phyloP scores from a whole-genome alignment of 371 early-diverging fungal species.

The Mortierella sp. region DNA sequence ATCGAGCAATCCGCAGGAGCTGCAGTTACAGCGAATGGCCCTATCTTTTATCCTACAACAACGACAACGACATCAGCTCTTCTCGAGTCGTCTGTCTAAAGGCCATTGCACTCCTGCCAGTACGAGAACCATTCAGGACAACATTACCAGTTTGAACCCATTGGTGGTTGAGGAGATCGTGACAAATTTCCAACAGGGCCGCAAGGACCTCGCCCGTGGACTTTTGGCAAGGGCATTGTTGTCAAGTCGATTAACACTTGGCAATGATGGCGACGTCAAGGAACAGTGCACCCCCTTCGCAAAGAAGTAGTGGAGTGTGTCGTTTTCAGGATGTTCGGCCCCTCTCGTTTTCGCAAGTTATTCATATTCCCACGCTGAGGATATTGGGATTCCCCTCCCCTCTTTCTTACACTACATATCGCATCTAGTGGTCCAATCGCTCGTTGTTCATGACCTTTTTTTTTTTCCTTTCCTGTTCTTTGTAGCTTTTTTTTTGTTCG shows the following conservation, averaged over 20 bases:
- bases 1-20: slow-evolving; percentile 53
- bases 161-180: slow-evolving; percentile 49
- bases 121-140: slow-evolving; percentile 43
- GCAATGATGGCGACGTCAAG: slow-evolving; percentile 18
- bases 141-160: slow-evolving; percentile 48
- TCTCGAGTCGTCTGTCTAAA: slow-evolving; percentile 30
- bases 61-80: slow-evolving; percentile 10
- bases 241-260: slow-evolving; percentile 27
- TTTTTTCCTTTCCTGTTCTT: not conserved
- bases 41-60: slow-evolving; percentile 32
- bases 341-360: slow-evolving; percentile 16
- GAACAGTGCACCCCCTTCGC: not conserved
- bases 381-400: too few species aligned
- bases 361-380: too few species aligned
- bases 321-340: slow-evolving; percentile 6
- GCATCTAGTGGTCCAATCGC: not conserved
- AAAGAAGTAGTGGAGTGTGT: slow-evolving; percentile 15
- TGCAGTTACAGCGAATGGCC: slow-evolving; percentile 28
- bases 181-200: slow-evolving; percentile 46
- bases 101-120: not conserved
- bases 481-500: not conserved
- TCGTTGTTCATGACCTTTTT: not conserved
- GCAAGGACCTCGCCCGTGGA: slow-evolving; percentile 35
- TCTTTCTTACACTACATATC: too few species aligned
- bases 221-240: slow-evolving; percentile 46